Evolutionary conservation across 1,139 yeast genomes (phyloP).

Genomic region (Yamadazyma triangularis): DNA sequence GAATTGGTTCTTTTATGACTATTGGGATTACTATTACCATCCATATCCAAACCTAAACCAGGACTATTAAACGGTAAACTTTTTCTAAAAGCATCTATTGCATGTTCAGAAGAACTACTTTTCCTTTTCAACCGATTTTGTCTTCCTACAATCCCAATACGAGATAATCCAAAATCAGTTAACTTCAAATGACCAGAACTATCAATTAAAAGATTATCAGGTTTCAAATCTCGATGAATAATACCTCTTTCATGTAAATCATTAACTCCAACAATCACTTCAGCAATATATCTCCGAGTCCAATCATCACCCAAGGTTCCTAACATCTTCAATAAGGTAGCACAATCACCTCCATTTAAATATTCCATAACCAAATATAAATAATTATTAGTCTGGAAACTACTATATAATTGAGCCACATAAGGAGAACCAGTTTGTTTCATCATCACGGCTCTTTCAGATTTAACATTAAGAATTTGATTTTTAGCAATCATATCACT

Average conservation of each 20-base stretch:
- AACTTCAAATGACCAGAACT: conserved; percentile 82
- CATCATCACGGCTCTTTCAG: conserved; percentile 97
- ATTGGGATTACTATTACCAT: conserved; percentile 11
- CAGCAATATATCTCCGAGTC: conserved; percentile 85
- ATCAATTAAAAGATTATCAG: conserved; percentile 88
- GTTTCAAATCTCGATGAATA: conserved; percentile 92
- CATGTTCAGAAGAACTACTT: conserved; percentile 44
- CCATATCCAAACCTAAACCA: conserved; percentile 10
- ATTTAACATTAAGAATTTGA: conserved; percentile 89
- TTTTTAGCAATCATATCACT: conserved; percentile 96
- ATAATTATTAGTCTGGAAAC: conserved; percentile 86
- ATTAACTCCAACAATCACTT: conserved; percentile 84
- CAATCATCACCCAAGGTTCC: conserved; percentile 83
- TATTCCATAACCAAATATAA: conserved; percentile 95
- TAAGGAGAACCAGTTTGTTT: conserved; percentile 91
- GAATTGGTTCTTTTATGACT: conserved; percentile 32
- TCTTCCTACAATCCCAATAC: conserved; percentile 85
- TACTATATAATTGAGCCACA: conserved; percentile 84
- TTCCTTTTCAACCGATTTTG: conserved; percentile 48
- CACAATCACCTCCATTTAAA: conserved; percentile 93
- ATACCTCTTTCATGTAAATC: conserved; percentile 86
- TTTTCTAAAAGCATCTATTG: conserved; percentile 38
- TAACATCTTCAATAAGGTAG: conserved; percentile 74
- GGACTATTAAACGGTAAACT: conserved; percentile 20
- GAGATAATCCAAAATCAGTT: conserved; percentile 91